These are phyloP conservation scores for Elsinoe perseae DNA, from an alignment of 2,329 filamentous ascomycete species.

Conservation along the genomic window DNA sequence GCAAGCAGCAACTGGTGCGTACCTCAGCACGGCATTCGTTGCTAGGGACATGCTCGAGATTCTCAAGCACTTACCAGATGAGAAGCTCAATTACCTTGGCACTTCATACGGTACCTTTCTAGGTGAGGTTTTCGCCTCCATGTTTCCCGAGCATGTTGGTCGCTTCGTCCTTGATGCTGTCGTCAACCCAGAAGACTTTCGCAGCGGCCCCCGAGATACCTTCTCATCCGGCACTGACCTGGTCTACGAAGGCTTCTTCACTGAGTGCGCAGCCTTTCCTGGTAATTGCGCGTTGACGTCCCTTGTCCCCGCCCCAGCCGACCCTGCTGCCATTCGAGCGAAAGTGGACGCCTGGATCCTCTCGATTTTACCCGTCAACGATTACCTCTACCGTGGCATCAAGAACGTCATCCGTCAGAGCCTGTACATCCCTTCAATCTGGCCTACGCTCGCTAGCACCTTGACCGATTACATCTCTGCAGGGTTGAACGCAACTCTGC, in stretches of 20 bases:
- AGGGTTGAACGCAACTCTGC: neutral
- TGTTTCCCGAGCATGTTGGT: conserved; percentile 34
- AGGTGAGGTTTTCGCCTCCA: conserved; percentile 35
- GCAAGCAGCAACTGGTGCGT: conserved; percentile 32
- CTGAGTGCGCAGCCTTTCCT: conserved; percentile 33
- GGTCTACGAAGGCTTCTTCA: conserved; percentile 40
- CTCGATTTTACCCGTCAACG: neutral
- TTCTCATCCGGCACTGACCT: conserved; percentile 30
- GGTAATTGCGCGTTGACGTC: conserved; percentile 29
- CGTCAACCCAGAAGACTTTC: conserved; percentile 35
- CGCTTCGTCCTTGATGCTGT: conserved; percentile 40
- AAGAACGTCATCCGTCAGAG: neutral
- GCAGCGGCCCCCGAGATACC: conserved; percentile 21
- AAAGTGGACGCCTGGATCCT: neutral
- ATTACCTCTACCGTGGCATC: neutral
- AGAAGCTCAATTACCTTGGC: conserved; percentile 39
- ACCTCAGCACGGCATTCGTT: conserved; percentile 40
- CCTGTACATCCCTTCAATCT: neutral
- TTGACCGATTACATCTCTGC: neutral
- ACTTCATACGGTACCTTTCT: conserved; percentile 44
- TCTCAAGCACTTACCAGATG: conserved; percentile 32
- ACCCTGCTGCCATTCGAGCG: neutral
- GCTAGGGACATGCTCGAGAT: conserved; percentile 45
- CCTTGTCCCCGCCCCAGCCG: neutral
- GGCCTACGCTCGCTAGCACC: neutral